Base-by-base conservation (phyloP, 441 rosid genomes). In the Cnidoscolus chayamansa region DNA sequence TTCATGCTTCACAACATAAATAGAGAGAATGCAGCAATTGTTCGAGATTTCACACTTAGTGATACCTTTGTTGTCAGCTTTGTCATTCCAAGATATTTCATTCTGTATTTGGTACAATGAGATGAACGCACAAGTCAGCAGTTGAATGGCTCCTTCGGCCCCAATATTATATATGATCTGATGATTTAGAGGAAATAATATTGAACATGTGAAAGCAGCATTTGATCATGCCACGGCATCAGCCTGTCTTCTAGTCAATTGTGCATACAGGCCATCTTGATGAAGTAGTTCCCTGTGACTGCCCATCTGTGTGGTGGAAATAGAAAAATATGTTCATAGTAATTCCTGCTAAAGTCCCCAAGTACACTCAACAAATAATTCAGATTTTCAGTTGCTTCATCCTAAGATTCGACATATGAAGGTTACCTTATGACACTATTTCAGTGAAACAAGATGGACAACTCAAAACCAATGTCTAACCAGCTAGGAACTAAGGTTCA, bases 171-270 rank as follows among this genome's bases (percentile, higher is more conserved):
- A 40, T 59, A 12, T 11, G 50, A 35, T 4, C 32, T 30, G 67
- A 50, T 7, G 50, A 19, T 20, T 17, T 7, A 2, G 17, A 75
- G 49, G 59, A 17, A 9, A 37, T 45, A 40, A 20, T 11, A 58
- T 56, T 68, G 19, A 19, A 56, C 8, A 40, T 16, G 10, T 55
- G 59, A 49, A 32, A 51, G n/a, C 19, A 35, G 47, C 37, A 25
- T 48, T 45, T 31, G 35, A 82, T 90, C 83, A 92, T 35, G 88
- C 88, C 31, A 92, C 85, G 5, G 96, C 94, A 45, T 94, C 98
- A 0, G 89, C 91, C 84, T 92, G 98, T 82, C 88, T 85, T 80
- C 86, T 92, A 1, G 89, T 87, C 85, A 92, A 82, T 76, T 84
- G 85, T 4, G 97, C 92, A 71, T 94, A 94, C 17, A 92, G 73